These are phyloP conservation scores for Ophiostoma pallidulum DNA, from an alignment of 2,329 filamentous ascomycete species.

Conservation along the genomic window DNA sequence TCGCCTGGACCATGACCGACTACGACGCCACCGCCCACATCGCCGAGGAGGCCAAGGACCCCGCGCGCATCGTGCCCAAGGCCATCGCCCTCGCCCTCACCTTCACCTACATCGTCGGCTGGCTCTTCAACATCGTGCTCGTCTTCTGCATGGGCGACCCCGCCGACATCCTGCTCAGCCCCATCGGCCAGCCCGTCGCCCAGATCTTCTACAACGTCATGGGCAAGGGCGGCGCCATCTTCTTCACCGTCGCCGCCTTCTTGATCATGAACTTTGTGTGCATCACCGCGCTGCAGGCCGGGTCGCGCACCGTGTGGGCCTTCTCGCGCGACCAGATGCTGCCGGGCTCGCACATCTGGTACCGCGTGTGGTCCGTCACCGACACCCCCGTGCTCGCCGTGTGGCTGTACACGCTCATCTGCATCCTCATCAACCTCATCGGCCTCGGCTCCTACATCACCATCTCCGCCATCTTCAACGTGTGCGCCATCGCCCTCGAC, in stretches of 20 bases:
- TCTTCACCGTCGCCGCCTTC: conserved; percentile 47
- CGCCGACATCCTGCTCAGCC: conserved; percentile 32
- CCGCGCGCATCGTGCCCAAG: conserved; percentile 33
- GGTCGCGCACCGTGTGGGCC: conserved; percentile 44
- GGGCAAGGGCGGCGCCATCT: conserved; percentile 41
- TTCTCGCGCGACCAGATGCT: conserved; percentile 44
- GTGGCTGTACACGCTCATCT: conserved; percentile 45
- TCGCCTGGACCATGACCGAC: conserved; percentile 52
- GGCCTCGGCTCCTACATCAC: conserved; percentile 45
- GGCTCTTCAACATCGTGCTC: conserved; percentile 49
- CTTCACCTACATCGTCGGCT: conserved; percentile 47
- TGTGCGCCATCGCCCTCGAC: conserved; percentile 45
- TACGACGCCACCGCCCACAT: conserved; percentile 30
- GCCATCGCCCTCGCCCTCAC: conserved; percentile 46
- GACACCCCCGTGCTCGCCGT: conserved; percentile 44
- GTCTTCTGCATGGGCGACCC: conserved; percentile 47
- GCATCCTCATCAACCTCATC: conserved; percentile 49
- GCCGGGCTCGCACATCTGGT: conserved; percentile 38
- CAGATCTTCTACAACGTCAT: conserved; percentile 51
- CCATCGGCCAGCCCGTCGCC: conserved; percentile 42
- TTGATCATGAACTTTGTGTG: conserved; percentile 50
- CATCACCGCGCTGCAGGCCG: conserved; percentile 46
- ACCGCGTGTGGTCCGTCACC: conserved; percentile 37
- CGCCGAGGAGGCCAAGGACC: conserved; percentile 35
- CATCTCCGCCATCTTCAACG: conserved; percentile 44